Base-by-base conservation (phyloP, 2,329 filamentous ascomycete genomes). In the Ceratocystis destructans region DNA sequence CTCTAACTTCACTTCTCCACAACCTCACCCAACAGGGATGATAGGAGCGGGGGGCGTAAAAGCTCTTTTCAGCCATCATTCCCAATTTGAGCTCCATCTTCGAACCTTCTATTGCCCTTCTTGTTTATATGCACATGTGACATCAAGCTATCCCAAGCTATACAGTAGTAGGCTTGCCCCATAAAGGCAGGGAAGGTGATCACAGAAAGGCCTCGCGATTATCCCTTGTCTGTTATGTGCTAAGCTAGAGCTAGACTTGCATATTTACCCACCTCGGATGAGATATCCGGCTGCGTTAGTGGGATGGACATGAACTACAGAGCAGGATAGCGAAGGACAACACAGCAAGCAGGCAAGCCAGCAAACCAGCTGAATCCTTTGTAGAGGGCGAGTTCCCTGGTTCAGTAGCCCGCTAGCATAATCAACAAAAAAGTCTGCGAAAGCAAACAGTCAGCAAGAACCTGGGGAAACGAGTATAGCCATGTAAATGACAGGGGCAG, bases 241-340 rank as follows among this genome's bases (percentile, higher is more conserved):
- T 33, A 61, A 61, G 33, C 33, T 61, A 41, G 15, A 61, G 33
- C 33, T 61, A 41, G 15, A 61, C 57, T 41, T 61, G 33, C 57
- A 61, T 61, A 37, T 61, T 33, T 20, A 61, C 57, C 28, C 33
- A 61, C 28, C n/a, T 61, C 28, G 57, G 28, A 61, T 61, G 57
- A 41, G 28, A 61, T 61, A 41, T 7, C 28, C 33, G 57, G 15
- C 28, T 37, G 57, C 20, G 22, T n/a, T 53, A 15, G 48, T 15
- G 22, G 48, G 22, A 10, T 53, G 8, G 48, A 53, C 33, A 53
- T 25, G 48, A 53, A 28, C 22, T 15, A 25, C 48, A 28, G 37
- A 41, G 48, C 48, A 25, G 20, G 22, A 25, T 15, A 53, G 20
- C 25, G 55, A n/a, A 31, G 33, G 25, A 28, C 3, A 59, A 5